Percentiles rank a stretch among this genome's conserved stretches.
These are phyloP conservation scores for Cruciata laevipes DNA, from an alignment of 257 asterid genomes.

Conservation along the genomic window DNA sequence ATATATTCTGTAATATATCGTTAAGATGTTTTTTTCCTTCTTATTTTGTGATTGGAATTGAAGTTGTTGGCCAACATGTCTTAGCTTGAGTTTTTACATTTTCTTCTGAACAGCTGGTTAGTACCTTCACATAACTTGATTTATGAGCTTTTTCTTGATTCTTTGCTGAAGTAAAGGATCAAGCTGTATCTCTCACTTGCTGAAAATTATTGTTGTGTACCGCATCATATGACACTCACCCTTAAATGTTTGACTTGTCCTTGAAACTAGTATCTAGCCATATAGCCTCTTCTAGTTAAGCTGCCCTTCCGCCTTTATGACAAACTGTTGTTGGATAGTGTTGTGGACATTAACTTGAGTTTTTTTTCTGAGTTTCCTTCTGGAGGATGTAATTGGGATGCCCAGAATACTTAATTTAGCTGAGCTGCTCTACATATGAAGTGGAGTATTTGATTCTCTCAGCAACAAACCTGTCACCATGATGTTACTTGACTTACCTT, in stretches of 20 bases:
- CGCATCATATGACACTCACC: background rate
- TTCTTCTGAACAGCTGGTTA: background rate
- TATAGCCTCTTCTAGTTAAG: background rate
- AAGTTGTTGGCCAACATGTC: too few relatives aligned
- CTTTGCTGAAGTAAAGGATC: background rate
- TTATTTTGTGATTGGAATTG: background rate
- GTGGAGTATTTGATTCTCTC: background rate
- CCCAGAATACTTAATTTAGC: background rate
- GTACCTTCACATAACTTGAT: background rate
- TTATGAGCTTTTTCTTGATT: background rate
- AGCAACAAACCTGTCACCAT: background rate
- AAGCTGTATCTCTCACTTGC: background rate
- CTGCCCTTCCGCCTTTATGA: background rate
- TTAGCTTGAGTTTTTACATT: background rate
- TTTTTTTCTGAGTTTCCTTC: constrained; percentile 5
- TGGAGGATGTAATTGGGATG: background rate
- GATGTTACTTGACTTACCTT: background rate
- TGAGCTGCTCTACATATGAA: background rate
- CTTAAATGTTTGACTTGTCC: background rate
- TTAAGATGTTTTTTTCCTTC: too few relatives aligned
- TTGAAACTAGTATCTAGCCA: background rate
- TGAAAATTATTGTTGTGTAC: background rate
- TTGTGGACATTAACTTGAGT: background rate
- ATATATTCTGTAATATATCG: background rate
- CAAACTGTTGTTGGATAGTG: background rate